Conservation (phyloP, 2,329 filamentous ascomycete species). For the Aspergillus sp. region DNA sequence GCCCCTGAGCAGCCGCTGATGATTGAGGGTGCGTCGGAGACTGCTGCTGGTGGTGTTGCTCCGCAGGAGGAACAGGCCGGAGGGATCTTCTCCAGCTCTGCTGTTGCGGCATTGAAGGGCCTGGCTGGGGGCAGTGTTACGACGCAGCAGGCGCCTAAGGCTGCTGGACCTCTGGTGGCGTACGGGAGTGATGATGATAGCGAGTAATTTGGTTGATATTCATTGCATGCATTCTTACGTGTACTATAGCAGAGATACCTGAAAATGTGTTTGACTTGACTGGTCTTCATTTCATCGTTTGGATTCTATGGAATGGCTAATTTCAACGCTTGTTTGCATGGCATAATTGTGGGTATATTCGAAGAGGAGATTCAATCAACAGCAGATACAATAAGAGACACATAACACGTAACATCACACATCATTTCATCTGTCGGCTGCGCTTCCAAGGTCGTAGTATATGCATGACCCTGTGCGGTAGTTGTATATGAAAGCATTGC, state of each 20-base stretch:
- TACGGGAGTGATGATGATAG: slow-evolving; percentile 91
- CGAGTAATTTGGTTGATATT: slow-evolving; percentile 42
- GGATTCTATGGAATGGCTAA: not conserved
- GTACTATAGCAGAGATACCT: slow-evolving; percentile 42
- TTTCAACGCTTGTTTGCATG: slow-evolving; percentile 1
- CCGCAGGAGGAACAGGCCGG: slow-evolving; percentile 42
- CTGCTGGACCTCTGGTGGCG: slow-evolving; percentile 69
- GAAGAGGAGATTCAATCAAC: slow-evolving; percentile 16
- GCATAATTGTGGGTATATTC: slow-evolving; percentile 24
- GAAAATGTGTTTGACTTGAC: slow-evolving; percentile 9
- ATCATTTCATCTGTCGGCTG: slow-evolving; percentile 16
- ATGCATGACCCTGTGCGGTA: slow-evolving; percentile 82
- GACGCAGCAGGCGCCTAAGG: slow-evolving; percentile 47
- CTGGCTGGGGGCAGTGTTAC: slow-evolving; percentile 47
- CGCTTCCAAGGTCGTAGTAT: slow-evolving; percentile 72
- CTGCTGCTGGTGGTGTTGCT: slow-evolving; percentile 34
- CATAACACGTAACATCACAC: slow-evolving; percentile 16
- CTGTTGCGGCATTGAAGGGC: slow-evolving; percentile 73
- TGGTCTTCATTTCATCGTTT: not conserved
- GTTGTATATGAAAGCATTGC: slow-evolving; percentile 87
- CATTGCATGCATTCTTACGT: slow-evolving; percentile 24
- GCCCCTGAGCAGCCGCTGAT: slow-evolving; percentile 48
- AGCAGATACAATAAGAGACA: slow-evolving; percentile 18
- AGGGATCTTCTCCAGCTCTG: slow-evolving; percentile 80
- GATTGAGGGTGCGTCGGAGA: slow-evolving; percentile 49